A percentile compares a stretch with the other conserved stretches of the same genome.
Evolutionary conservation across 225 moss, liverwort and hornwort genomes (phyloP).

Genomic region (Antitrichia curtipendula): DNA sequence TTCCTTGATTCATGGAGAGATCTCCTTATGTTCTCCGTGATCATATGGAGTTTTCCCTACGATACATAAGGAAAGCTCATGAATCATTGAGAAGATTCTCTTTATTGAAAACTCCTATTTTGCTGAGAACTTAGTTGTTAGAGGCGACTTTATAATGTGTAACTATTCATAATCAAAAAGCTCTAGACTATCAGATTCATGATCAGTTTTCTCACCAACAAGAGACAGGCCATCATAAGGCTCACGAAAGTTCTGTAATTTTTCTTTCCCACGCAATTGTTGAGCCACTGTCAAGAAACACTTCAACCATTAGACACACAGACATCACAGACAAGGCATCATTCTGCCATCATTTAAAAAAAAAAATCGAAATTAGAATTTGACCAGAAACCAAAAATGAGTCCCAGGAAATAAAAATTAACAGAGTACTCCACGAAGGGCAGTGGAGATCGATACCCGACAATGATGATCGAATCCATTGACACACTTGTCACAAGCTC

Average conservation of each 20-base stretch:
- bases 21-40: background rate
- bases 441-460: slow-evolving; percentile 29
- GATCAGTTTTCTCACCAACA: slow-evolving; percentile 38
- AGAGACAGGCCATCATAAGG: slow-evolving; percentile 70
- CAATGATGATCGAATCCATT: slow-evolving; percentile 93
- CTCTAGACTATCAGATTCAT: background rate
- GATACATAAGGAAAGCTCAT: background rate
- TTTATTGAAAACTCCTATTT: background rate
- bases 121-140: background rate
- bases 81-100: background rate
- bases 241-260: slow-evolving; percentile 81
- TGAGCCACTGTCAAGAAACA: slow-evolving; percentile 62
- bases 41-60: background rate
- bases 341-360: background rate
- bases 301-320: background rate
- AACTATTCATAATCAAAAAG: background rate
- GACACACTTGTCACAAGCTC: slow-evolving; percentile 94
- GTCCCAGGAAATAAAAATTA: background rate
- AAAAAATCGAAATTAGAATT: background rate
- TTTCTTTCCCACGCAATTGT: slow-evolving; percentile 86
- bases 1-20: background rate
- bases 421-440: background rate
- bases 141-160: background rate
- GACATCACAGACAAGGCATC: background rate
- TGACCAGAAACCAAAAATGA: background rate